phyloP scores from a whole-genome alignment of 768 basidiomycete genomes.

The Dacryopinax primogenitus region DNA sequence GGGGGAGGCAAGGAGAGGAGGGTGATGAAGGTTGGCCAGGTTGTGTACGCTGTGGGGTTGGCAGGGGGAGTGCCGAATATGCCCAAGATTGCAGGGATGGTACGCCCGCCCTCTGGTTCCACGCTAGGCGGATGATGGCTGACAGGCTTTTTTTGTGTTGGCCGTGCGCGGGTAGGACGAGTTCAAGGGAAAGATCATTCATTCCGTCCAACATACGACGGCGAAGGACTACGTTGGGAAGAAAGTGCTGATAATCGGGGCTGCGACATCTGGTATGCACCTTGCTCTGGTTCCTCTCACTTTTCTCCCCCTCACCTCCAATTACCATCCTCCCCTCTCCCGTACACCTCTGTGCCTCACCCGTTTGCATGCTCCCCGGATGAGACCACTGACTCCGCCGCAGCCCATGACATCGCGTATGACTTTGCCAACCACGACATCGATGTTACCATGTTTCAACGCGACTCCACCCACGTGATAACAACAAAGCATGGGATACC shows the following conservation, averaged over 20 bases:
- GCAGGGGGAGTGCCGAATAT: constrained; percentile 36
- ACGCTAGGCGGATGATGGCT: background rate
- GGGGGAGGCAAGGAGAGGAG: constrained; percentile 25
- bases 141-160: background rate
- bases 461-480: constrained; percentile 23
- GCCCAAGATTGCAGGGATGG: constrained; percentile 32
- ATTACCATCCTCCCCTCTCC: too few species aligned
- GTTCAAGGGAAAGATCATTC: constrained; percentile 51
- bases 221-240: constrained; percentile 50
- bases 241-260: constrained; percentile 56
- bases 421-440: constrained; percentile 23
- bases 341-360: too few species aligned
- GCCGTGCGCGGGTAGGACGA: constrained; percentile 30
- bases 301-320: too few species aligned
- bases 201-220: constrained; percentile 44
- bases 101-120: too few species aligned
- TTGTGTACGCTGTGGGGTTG: constrained; percentile 47
- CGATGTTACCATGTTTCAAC: constrained; percentile 23
- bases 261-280: constrained; percentile 42
- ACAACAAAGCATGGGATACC: constrained; percentile 18
- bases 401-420: constrained; percentile 17
- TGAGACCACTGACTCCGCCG: background rate
- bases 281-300: too few species aligned
- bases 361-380: background rate
- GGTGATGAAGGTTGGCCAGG: constrained; percentile 30